Evolutionary conservation across 257 asterid species (phyloP), one percentile per base, ranked within the genome.

Genomic region (Nicotiana tabacum): DNA sequence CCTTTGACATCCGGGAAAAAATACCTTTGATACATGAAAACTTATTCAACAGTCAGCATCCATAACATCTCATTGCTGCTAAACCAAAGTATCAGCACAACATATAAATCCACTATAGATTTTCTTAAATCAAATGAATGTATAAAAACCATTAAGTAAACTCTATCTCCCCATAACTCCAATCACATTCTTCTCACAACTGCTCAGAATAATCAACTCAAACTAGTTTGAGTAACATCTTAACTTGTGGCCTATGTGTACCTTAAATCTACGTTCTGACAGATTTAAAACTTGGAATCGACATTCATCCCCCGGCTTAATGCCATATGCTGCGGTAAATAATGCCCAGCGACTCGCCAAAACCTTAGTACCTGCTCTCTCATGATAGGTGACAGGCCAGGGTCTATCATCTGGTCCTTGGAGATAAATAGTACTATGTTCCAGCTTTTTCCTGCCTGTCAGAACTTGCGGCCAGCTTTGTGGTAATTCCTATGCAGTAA

Each of bases 271-370:
- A 66, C 30, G 65, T 62, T 62, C 5, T 55, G 64, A 30, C 64
- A 1, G 43, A 78, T 84, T 48, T 56, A 39, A 77, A 32, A 64
- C 32, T 53, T 17, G 66, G 35, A 86, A 46, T 53, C 6, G 30
- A 58, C 83, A 86, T 6, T 51, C 51, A 64, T 84, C 89, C 46
- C 87, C 89, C 27, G 84, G 56, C 9, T 55, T 77, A 35, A 82
- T 39, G 4, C 81, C 68, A 74, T 83, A 60, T 11, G 61, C 56
- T 69, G 65, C 77, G 56, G 83, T 65, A 48, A 86, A n/a, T 55
- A 24, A 15, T 15, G 35, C 64, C 89, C 89, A 86, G 3, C 61
- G n/a, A 21, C 61, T 39, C 6, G 16, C 12, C 79, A 86, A 69
- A 79, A 70, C 18, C 56, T 82, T 56, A 16, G 17, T 3, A 39